phyloP scores from a whole-genome alignment of 768 basidiomycete genomes.

The Termitomyces heimii region DNA sequence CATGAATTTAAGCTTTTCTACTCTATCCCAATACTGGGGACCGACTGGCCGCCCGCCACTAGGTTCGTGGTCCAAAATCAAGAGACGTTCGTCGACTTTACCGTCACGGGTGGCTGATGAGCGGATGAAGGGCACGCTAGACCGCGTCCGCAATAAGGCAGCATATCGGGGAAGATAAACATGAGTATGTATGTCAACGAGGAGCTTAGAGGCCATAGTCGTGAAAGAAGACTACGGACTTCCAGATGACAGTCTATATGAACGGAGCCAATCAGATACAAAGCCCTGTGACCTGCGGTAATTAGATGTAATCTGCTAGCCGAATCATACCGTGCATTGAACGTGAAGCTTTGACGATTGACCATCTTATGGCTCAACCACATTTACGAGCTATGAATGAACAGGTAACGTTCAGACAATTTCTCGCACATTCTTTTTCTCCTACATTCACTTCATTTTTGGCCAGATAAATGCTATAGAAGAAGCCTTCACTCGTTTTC shows the following conservation, averaged over 20 bases:
- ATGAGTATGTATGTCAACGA: slow-evolving; percentile 85
- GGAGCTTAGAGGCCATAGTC: slow-evolving; percentile 27
- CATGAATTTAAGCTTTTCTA: slow-evolving; percentile 83
- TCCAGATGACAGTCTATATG: background rate
- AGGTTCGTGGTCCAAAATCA: slow-evolving; percentile 79
- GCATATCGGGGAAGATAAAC: slow-evolving; percentile 81
- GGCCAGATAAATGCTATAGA: slow-evolving; percentile 10
- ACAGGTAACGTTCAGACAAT: slow-evolving; percentile 15
- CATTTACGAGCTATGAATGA: slow-evolving; percentile 19
- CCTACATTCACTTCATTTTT: background rate
- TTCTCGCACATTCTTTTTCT: background rate
- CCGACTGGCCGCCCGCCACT: slow-evolving; percentile 78
- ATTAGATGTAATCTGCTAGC: background rate
- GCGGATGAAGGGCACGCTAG: slow-evolving; percentile 63
- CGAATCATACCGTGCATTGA: background rate
- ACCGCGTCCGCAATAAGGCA: slow-evolving; percentile 57
- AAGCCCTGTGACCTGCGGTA: background rate
- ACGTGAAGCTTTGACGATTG: background rate
- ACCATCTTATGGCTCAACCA: slow-evolving; percentile 6
- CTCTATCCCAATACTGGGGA: slow-evolving; percentile 74
- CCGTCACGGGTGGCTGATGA: slow-evolving; percentile 36
- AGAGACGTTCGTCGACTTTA: slow-evolving; percentile 55
- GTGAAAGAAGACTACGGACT: background rate
- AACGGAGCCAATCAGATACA: slow-evolving; percentile 15
- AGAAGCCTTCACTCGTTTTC: slow-evolving; percentile 9